Evolutionary conservation across 2,329 filamentous ascomycete species (phyloP).

Genomic region (Fusarium neocosmosporiellum): DNA sequence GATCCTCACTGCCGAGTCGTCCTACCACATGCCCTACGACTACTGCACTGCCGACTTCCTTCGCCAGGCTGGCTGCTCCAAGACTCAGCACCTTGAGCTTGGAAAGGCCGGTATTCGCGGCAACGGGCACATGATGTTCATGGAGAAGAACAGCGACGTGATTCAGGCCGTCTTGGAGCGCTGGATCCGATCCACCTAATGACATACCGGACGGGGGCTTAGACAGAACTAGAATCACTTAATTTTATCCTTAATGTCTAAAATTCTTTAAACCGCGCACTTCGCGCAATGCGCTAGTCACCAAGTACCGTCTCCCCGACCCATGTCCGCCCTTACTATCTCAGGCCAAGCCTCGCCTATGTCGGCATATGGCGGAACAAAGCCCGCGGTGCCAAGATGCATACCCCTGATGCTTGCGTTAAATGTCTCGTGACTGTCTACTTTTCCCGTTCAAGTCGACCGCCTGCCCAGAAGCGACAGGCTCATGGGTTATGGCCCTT

Average conservation of each 20-base stretch:
- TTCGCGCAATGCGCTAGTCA: background rate
- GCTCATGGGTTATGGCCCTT: background rate
- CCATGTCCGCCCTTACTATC: background rate
- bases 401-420: background rate
- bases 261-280: background rate
- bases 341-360: background rate
- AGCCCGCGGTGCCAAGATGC: background rate
- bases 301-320: background rate
- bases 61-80: conserved; percentile 35
- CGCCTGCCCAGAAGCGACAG: background rate
- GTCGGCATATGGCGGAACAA: background rate
- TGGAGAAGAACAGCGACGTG: conserved; percentile 39
- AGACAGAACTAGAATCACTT: background rate
- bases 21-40: conserved; percentile 37
- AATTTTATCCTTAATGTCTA: background rate
- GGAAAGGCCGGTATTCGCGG: conserved; percentile 33
- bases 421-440: background rate
- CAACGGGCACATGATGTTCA: conserved; percentile 42
- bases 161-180: conserved; percentile 26
- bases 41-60: conserved; percentile 38
- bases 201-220: background rate
- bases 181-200: conserved; percentile 23
- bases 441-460: background rate
- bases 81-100: conserved; percentile 34
- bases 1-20: conserved; percentile 33